Evolutionary conservation across 768 basidiomycete genomes (phyloP), one percentile per base, ranked within the genome.

Genomic region (Termitomyces sp.): DNA sequence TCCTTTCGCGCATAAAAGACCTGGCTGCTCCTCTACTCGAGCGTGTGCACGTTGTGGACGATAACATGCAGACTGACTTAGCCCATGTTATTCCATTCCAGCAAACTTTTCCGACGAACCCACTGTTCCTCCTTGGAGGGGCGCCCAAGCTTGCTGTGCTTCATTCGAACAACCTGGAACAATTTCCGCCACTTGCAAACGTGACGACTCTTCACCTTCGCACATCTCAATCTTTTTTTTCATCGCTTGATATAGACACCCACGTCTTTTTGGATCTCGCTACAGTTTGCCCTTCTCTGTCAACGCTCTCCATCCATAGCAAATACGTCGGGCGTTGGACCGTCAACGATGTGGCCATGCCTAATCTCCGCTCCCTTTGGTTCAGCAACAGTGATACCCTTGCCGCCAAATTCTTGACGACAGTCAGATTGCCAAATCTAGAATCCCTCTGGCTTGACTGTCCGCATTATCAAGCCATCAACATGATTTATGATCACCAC

Each of bases 401-500:
- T 37, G 66, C 69, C 19, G 62, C 65, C 19, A 67, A 61, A 45
- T 61, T 72, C 31, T 56, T 77, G 31, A 63, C 70, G 17, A 63
- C 66, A 7, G 47, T 75, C 9, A 59, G 62, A 4, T 63, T 72
- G 10, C 71, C 71, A 8, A 63, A 65, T 12, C 58, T 77, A n/a
- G 63, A 73, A 56, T 70, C 74, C 1, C 62, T 77, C 17, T 74
- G 73, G 71, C 61, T 75, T 37, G 59, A 72, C 32, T 70, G 66
- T 53, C 65, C 64, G 9, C 65, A 60, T 17, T 64, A 68, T 53
- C 44, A 37, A 17, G 35, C 58, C 25, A 34, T 59, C 31, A 54
- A 59, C 21, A 41, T 41, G 21, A 14, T 62, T 53, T 17, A 34
- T 4, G 14, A 44, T 25, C 11, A 45, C 6, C 29, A 19, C 16